phyloP scores from a whole-genome alignment of 345 rosid genomes.

The Cochlearia excelsa region DNA sequence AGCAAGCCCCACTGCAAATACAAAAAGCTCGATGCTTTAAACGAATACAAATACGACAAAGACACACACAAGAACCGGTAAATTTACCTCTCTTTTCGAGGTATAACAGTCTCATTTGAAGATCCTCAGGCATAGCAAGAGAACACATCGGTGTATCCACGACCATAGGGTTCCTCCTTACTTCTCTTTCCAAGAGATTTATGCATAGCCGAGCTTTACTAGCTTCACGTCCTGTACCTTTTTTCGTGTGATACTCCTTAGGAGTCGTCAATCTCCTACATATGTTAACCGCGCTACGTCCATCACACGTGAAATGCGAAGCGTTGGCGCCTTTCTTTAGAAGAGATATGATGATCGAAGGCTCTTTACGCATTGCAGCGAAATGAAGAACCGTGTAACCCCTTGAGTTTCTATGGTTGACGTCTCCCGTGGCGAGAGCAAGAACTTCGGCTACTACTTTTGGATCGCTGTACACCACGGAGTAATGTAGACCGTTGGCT shows the following conservation, averaged over 20 bases:
- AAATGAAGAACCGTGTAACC: constrained; percentile 91
- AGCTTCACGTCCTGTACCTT: constrained; percentile 68
- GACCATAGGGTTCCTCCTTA: constrained; percentile 68
- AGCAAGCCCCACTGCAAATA: constrained; percentile 75
- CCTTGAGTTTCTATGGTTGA: constrained; percentile 61
- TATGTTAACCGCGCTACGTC: constrained; percentile 72
- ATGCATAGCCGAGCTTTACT: constrained; percentile 77
- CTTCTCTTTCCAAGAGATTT: constrained; percentile 88
- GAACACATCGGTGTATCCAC: constrained; percentile 44
- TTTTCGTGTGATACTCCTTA: constrained; percentile 74
- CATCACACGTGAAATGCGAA: constrained; percentile 67
- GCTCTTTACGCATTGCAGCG: constrained; percentile 90
- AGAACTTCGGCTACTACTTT: constrained; percentile 86
- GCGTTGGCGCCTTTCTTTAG: constrained; percentile 75
- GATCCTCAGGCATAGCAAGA: constrained; percentile 60
- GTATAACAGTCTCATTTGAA: constrained; percentile 81
- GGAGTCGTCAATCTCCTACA: constrained; percentile 82
- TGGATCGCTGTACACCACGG: constrained; percentile 85
- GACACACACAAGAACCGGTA: background rate
- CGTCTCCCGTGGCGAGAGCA: constrained; percentile 58
- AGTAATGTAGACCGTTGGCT: constrained; percentile 88
- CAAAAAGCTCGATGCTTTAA: constrained; percentile 3
- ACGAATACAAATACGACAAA: background rate
- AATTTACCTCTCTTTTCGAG: constrained; percentile 89
- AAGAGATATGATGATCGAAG: constrained; percentile 65